phyloP scores from a whole-genome alignment of 1,139 yeast genomes.

The Blastobotrys buckinghamii region DNA sequence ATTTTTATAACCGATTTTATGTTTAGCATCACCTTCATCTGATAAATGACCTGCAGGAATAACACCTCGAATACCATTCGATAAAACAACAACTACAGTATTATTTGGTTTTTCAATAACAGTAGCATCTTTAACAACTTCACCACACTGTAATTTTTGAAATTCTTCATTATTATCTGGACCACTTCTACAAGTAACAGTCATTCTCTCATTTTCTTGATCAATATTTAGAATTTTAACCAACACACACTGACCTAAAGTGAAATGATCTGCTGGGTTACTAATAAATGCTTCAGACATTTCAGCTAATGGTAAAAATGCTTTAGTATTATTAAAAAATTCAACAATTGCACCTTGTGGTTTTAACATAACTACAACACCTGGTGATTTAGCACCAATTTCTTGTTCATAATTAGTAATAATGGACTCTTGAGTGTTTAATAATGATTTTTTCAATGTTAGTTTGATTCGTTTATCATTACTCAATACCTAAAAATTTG shows the following conservation, averaged over 20 bases:
- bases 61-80: conserved; percentile 56
- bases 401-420: conserved; percentile 48
- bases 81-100: conserved; percentile 53
- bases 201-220: conserved; percentile 48
- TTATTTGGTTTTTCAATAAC: conserved; percentile 67
- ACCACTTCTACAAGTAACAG: conserved; percentile 71
- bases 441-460: conserved; percentile 79
- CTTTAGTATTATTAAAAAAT: conserved; percentile 73
- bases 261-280: conserved; percentile 71
- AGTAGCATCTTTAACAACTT: conserved; percentile 53
- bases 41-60: conserved; percentile 67
- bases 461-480: conserved; percentile 46
- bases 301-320: conserved; percentile 79
- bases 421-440: conserved; percentile 57
- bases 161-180: conserved; percentile 39
- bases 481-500: conserved; percentile 28
- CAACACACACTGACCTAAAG: conserved; percentile 76
- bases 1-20: conserved; percentile 74
- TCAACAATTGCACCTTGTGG: conserved; percentile 78
- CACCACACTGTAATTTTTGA: conserved; percentile 51
- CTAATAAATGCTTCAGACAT: conserved; percentile 83
- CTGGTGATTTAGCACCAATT: conserved; percentile 61
- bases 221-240: conserved; percentile 62
- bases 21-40: conserved; percentile 77
- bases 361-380: conserved; percentile 66